These are phyloP conservation scores for Penicillium desertorum DNA, from an alignment of 495 filamentous ascomycete genomes.

Conservation along the genomic window DNA sequence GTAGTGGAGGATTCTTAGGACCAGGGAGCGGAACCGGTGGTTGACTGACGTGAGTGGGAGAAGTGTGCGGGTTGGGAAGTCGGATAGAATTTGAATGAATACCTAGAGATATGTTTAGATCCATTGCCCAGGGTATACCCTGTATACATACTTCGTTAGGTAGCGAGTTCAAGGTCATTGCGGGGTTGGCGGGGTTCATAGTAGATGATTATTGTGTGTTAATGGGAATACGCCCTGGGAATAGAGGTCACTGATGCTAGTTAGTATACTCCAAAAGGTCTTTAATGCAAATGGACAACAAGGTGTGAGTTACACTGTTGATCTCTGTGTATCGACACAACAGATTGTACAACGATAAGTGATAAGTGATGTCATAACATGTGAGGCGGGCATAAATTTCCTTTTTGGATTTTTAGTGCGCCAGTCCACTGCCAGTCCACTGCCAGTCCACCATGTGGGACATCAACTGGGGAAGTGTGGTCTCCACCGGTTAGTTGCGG, in stretches of 20 bases:
- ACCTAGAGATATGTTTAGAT: constrained; percentile 47
- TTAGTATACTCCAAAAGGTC: background rate
- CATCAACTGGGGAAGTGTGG: background rate
- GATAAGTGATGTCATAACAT: background rate
- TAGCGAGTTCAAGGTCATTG: constrained; percentile 39
- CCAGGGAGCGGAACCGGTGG: constrained; percentile 64
- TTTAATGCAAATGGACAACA: background rate
- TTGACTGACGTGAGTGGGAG: constrained; percentile 61
- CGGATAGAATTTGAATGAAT: constrained; percentile 61
- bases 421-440: too few species aligned
- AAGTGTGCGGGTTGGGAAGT: constrained; percentile 59
- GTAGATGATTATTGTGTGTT: background rate
- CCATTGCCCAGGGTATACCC: background rate
- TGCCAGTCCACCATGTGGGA: background rate
- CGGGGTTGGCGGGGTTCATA: constrained; percentile 11
- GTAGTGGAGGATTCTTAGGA: constrained; percentile 65
- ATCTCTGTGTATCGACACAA: background rate
- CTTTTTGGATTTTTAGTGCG: background rate
- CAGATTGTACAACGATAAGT: background rate
- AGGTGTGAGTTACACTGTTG: background rate
- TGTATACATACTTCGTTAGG: constrained; percentile 50
- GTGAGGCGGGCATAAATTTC: background rate
- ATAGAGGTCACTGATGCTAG: background rate
- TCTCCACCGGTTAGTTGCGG: background rate
- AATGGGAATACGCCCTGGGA: background rate